phyloP scores from a whole-genome alignment of 2,329 filamentous ascomycete genomes.

The Aspergillus versicolor region DNA sequence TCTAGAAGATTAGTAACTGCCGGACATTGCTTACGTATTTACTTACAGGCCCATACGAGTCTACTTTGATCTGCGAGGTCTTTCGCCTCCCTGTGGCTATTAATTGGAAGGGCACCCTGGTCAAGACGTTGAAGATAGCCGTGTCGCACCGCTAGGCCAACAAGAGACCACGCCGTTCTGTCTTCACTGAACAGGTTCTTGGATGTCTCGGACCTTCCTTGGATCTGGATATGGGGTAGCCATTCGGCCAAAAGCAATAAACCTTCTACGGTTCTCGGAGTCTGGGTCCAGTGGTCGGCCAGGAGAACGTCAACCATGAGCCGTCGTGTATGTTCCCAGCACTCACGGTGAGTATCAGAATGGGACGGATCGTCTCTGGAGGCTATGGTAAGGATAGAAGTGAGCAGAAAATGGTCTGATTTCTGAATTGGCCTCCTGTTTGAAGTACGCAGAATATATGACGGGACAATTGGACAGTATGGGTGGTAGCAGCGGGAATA shows the following conservation, averaged over 20 bases:
- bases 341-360: neutral
- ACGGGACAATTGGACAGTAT: neutral
- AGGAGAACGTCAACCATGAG: neutral
- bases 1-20: neutral
- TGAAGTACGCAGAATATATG: neutral
- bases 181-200: neutral
- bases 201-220: neutral
- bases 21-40: neutral
- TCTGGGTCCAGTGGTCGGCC: neutral
- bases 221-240: neutral
- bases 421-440: neutral
- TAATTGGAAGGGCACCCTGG: neutral
- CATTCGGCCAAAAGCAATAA: neutral
- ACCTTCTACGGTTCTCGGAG: neutral
- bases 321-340: neutral
- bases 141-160: neutral
- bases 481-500: neutral
- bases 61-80: neutral
- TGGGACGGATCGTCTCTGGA: neutral
- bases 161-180: neutral
- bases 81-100: neutral
- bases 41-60: neutral
- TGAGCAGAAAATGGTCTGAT: neutral
- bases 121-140: neutral
- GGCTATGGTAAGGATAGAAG: neutral